Percentiles rank a stretch among this genome's conserved stretches.
Evolutionary conservation across 1,284 basidiomycete species (phyloP).

Genomic region (Sporisorium iseilematis-ciliati): DNA sequence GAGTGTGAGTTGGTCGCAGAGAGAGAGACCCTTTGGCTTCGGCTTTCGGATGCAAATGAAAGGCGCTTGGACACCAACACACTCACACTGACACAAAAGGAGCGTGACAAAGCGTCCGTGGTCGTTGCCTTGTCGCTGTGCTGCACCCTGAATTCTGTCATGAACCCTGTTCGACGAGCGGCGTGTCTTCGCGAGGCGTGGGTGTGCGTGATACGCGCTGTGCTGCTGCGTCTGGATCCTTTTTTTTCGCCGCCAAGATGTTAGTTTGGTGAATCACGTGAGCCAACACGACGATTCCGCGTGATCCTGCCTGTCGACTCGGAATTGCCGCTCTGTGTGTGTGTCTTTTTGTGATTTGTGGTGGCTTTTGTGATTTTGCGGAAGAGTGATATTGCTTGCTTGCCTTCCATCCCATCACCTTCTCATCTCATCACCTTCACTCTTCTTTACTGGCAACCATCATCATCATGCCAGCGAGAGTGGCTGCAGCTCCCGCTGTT

Average conservation of each 20-base stretch:
- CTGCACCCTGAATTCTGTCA: conserved; percentile 2
- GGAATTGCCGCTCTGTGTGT: background rate
- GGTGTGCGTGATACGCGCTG: no score
- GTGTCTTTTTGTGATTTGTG: conserved; percentile 2
- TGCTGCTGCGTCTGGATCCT: background rate
- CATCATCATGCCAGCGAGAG: conserved; percentile 28
- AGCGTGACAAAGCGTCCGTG: background rate
- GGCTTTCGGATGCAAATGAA: background rate
- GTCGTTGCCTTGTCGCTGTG: background rate
- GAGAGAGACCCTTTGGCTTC: background rate
- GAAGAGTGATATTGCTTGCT: background rate
- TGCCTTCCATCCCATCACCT: background rate
- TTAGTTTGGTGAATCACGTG: conserved; percentile 35
- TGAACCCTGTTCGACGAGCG: background rate
- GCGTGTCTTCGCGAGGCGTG: no score
- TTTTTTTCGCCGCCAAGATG: background rate
- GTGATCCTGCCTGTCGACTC: conserved; percentile 12
- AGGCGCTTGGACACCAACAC: background rate
- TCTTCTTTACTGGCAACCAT: background rate
- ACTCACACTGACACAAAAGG: background rate
- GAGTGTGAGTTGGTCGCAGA: background rate
- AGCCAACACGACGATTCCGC: conserved; percentile 39
- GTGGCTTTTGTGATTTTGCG: conserved; percentile 3
- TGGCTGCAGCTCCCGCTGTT: conserved; percentile 21
- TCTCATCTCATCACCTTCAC: conserved; percentile 1